These are phyloP conservation scores for Alternaria incomplexa DNA, from an alignment of 2,329 filamentous ascomycete genomes.

Conservation along the genomic window DNA sequence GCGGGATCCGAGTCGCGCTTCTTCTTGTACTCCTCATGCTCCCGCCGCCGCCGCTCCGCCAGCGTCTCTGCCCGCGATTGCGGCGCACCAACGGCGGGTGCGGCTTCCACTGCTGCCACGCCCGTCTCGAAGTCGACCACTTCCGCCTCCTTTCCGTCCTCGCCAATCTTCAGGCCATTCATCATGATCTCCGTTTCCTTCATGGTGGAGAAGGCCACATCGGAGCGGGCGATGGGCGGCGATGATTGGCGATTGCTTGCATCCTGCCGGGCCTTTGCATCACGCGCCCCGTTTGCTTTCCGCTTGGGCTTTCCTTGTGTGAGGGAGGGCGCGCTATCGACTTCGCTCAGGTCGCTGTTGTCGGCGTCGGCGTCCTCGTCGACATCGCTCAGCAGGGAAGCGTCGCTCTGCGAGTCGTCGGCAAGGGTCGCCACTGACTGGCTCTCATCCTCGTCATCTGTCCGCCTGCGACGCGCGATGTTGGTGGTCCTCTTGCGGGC, in stretches of 20 bases:
- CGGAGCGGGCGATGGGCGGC: constrained; percentile 46
- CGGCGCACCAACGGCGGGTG: constrained; percentile 47
- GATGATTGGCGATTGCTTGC: constrained; percentile 39
- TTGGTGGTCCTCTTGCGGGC: constrained; percentile 44
- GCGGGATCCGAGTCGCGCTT: constrained; percentile 87
- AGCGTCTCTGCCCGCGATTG: constrained; percentile 59
- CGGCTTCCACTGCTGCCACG: constrained; percentile 39
- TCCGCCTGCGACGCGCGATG: constrained; percentile 47
- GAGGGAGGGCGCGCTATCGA: constrained; percentile 50
- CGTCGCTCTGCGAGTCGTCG: constrained; percentile 69
- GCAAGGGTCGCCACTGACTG: constrained; percentile 56
- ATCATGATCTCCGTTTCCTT: constrained; percentile 67
- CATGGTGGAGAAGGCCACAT: constrained; percentile 51
- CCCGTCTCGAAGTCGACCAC: constrained; percentile 61
- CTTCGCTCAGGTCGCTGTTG: constrained; percentile 63
- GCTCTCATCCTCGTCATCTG: constrained; percentile 50
- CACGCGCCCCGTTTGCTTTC: constrained; percentile 45
- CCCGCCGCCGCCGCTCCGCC: constrained; percentile 75
- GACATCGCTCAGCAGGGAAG: constrained; percentile 62
- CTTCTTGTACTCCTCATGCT: constrained; percentile 90
- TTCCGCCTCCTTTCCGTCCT: constrained; percentile 48
- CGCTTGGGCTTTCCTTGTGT: constrained; percentile 46
- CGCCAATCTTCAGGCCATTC: constrained; percentile 61
- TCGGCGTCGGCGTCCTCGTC: constrained; percentile 66
- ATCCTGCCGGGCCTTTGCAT: constrained; percentile 39